Base-by-base conservation (phyloP, 2,329 filamentous ascomycete genomes). In the Arthroderma sp. region DNA sequence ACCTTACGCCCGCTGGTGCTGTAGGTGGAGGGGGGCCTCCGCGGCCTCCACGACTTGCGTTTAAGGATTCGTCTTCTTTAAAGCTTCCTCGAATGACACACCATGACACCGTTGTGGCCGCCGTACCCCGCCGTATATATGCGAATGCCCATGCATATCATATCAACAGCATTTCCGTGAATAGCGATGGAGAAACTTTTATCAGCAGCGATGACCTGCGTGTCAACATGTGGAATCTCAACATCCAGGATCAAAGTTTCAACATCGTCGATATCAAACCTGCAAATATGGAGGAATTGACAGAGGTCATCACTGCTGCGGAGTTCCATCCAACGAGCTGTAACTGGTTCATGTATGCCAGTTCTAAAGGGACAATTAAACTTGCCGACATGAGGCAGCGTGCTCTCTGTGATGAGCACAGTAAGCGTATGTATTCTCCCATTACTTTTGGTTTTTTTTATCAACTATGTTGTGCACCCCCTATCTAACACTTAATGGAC, bases 301-400 rank as follows among this genome's bases (percentile, higher is more conserved):
- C 91, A 0, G 91, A 98, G 66, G 91, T 98, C 55, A 96, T 98
- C 61, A 98, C 91, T 8, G 91, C 91, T 36, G 91, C 91, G 44
- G 91, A 98, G 61, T 98, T 98, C 59, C 91, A 98, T 61, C 91
- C 91, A 4, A 73, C 82, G 58, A 94, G 88, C 72, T 98, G 91
- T 75, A 96, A 98, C 68, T 94, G 86, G 87, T 96, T 98, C 71
- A 98, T 98, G 89, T 98, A 96, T 64, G 91, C 91, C 56, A 96
- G 89, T 66, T 95, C 88, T 48, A 98, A 98, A 68, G 91, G 91
- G 49, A 96, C 91, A 32, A 96, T 98, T 70, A 98, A 98, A 70
- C 74, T 98, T 56, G 91, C 91, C 40, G 91, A 98, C 59, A 98
- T 98, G 91, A 80, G 91, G 58, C 84, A 95, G 72, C 94, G 87